Percentiles rank a stretch among this genome's conserved stretches.
Conservation (phyloP, 768 basidiomycete genomes). For the Phylloporus arenicola region DNA sequence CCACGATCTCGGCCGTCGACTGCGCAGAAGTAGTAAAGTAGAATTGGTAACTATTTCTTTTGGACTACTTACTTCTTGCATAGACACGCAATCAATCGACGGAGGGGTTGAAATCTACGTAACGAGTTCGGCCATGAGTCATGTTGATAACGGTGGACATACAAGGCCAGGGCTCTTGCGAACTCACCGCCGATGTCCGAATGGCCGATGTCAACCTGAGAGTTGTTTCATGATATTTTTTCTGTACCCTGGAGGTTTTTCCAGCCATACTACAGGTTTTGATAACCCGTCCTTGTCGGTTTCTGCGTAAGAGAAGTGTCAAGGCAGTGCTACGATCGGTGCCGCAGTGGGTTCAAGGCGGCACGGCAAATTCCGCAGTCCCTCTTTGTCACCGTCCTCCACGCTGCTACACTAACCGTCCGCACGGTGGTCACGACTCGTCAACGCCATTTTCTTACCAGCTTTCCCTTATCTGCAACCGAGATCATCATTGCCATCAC, state of each 20-base stretch:
- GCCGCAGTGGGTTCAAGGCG: constrained; percentile 16
- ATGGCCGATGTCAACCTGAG: constrained; percentile 64
- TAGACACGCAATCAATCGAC: constrained; percentile 39
- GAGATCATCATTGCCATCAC: constrained; percentile 7
- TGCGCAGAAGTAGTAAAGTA: constrained; percentile 54
- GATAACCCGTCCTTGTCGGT: too few species aligned
- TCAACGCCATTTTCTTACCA: neutral
- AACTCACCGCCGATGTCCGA: constrained; percentile 58
- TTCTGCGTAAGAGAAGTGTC: too few species aligned
- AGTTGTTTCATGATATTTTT: constrained; percentile 37
- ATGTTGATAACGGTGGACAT: constrained; percentile 20
- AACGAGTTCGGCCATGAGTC: neutral
- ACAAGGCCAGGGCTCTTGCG: constrained; percentile 60
- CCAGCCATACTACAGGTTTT: constrained; percentile 58
- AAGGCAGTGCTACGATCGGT: constrained; percentile 16
- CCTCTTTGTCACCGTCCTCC: constrained; percentile 26
- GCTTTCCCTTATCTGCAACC: constrained; percentile 12
- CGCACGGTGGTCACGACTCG: constrained; percentile 7
- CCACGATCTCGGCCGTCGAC: constrained; percentile 53
- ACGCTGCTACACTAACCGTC: constrained; percentile 19
- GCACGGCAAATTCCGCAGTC: constrained; percentile 26
- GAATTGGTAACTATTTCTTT: constrained; percentile 56
- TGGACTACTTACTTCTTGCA: constrained; percentile 43
- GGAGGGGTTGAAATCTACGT: constrained; percentile 63
- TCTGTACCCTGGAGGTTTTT: constrained; percentile 58